Evolutionary conservation across 2,329 filamentous ascomycete genomes (phyloP).

Genomic region (Exophiala spinifera): DNA sequence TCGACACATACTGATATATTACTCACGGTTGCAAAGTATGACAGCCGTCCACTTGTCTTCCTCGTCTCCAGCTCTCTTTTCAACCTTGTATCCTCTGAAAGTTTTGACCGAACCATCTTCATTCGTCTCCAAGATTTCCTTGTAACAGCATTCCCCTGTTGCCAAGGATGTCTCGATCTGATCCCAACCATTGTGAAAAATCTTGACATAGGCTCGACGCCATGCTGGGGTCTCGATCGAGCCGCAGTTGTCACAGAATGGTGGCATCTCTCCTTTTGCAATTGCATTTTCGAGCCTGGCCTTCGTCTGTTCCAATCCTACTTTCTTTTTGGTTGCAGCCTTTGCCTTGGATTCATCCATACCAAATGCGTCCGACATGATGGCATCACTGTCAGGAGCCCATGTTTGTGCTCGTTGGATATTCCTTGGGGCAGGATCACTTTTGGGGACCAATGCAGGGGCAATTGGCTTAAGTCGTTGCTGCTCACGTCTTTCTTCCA

Average conservation of each 20-base stretch:
- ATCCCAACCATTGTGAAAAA: constrained; percentile 65
- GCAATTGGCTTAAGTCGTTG: constrained; percentile 25
- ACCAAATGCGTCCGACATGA: constrained; percentile 40
- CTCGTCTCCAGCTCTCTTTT: constrained; percentile 66
- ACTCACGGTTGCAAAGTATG: constrained; percentile 82
- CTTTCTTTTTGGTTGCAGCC: constrained; percentile 60
- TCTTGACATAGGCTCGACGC: constrained; percentile 86
- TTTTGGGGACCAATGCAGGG: constrained; percentile 44
- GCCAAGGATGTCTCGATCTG: constrained; percentile 70
- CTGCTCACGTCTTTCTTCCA: constrained; percentile 27
- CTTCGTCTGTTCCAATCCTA: constrained; percentile 61
- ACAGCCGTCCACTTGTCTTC: constrained; percentile 71
- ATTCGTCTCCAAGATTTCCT: constrained; percentile 65
- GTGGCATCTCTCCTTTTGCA: constrained; percentile 76
- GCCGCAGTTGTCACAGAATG: constrained; percentile 88
- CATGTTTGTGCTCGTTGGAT: constrained; percentile 45
- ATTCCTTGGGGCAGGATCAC: constrained; percentile 49
- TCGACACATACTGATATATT: background rate
- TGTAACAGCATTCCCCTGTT: constrained; percentile 69
- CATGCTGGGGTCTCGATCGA: constrained; percentile 95
- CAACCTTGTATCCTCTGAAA: constrained; percentile 71
- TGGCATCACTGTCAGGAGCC: constrained; percentile 44
- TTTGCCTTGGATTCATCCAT: constrained; percentile 41
- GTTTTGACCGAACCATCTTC: constrained; percentile 59
- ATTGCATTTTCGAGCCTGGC: constrained; percentile 59